A percentile compares a stretch with the other conserved stretches of the same genome.
These are phyloP conservation scores for Termitomyces sp. DNA, from an alignment of 768 basidiomycete species.

Conservation along the genomic window DNA sequence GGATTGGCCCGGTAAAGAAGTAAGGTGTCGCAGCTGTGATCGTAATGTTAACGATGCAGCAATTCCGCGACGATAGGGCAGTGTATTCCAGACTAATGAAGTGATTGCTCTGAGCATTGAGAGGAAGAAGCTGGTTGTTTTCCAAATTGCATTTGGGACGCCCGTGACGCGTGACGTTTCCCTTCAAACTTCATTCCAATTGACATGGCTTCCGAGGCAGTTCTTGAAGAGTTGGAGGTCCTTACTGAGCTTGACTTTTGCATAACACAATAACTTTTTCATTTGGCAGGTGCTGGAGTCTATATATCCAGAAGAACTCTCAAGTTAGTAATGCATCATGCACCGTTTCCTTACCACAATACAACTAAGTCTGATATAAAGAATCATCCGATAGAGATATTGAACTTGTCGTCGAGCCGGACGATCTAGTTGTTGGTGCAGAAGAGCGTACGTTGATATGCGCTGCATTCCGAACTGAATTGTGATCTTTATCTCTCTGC, in stretches of 20 bases:
- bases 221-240: conserved; percentile 92
- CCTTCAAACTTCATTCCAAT: neutral
- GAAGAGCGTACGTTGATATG: conserved; percentile 43
- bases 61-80: neutral
- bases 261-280: conserved; percentile 7
- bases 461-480: conserved; percentile 8
- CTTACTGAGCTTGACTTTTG: conserved; percentile 8
- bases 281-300: conserved; percentile 77
- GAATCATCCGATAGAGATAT: conserved; percentile 82
- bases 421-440: conserved; percentile 60
- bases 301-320: conserved; percentile 92
- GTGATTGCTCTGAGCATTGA: conserved; percentile 9
- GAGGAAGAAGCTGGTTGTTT: neutral
- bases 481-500: conserved; percentile 7
- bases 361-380: conserved; percentile 36
- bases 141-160: neutral
- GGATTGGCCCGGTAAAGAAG: neutral
- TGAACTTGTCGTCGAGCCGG: conserved; percentile 84
- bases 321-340: conserved; percentile 59
- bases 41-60: neutral
- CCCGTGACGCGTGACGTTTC: neutral
- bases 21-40: conserved; percentile 4
- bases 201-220: conserved; percentile 59
- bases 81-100: conserved; percentile 6
- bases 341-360: conserved; percentile 14